Evolutionary conservation across 805 yeast genomes (phyloP).

Genomic region (Ogataea salicorniae): DNA sequence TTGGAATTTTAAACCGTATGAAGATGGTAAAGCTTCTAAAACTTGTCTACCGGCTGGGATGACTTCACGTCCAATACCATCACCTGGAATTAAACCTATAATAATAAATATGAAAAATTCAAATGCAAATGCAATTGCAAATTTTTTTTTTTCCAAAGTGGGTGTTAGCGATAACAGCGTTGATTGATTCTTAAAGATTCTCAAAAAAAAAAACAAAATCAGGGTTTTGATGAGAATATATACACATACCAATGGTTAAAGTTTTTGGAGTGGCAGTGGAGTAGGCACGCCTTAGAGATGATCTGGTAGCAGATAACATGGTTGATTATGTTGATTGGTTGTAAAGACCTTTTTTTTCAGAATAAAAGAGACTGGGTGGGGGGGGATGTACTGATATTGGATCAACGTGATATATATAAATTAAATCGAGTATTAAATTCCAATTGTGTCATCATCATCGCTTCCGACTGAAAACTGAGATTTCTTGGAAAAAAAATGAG

Average conservation of each 20-base stretch:
- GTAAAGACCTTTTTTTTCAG: not conserved
- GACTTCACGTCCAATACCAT: slow-evolving; percentile 96
- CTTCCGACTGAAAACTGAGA: too few relatives aligned
- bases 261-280: slow-evolving; percentile 38
- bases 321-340: not conserved
- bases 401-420: too few relatives aligned
- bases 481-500: too few relatives aligned
- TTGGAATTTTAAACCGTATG: slow-evolving; percentile 72
- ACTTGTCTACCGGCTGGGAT: slow-evolving; percentile 94
- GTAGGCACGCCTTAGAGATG: slow-evolving; percentile 26
- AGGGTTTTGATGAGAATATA: not conserved
- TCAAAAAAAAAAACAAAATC: not conserved
- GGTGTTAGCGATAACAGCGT: slow-evolving; percentile 11
- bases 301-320: slow-evolving; percentile 22
- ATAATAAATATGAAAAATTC: slow-evolving; percentile 28
- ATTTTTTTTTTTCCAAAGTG: not conserved
- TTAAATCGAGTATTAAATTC: too few relatives aligned
- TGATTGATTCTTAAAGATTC: not conserved
- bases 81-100: slow-evolving; percentile 79
- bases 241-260: slow-evolving; percentile 43
- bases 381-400: too few relatives aligned
- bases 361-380: not conserved
- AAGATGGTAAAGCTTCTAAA: slow-evolving; percentile 74
- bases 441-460: too few relatives aligned
- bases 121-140: not conserved